Conservation (phyloP, 164 flowering plant species). For the Vitis rupestris region DNA sequence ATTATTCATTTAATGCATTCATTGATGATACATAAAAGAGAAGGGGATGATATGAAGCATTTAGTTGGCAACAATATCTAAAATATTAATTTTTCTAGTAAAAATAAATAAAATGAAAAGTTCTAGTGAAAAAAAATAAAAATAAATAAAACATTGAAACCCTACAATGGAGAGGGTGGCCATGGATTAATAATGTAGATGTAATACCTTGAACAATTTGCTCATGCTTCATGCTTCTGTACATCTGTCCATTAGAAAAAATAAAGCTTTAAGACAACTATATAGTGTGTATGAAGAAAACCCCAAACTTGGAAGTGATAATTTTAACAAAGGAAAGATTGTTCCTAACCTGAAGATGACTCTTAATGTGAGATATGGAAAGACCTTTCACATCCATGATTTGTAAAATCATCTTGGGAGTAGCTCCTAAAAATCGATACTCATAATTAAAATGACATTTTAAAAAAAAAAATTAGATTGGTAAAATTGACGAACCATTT, state of each 20-base stretch:
- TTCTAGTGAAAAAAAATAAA: not conserved
- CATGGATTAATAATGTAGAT: no score
- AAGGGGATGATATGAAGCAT: no score
- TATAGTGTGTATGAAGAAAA: not conserved
- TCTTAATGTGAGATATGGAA: constrained; percentile 63
- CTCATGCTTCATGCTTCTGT: constrained; percentile 52
- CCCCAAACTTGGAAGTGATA: not conserved
- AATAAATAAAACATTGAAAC: not conserved
- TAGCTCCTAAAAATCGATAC: constrained; percentile 39
- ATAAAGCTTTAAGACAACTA: not conserved
- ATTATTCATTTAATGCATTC: no score
- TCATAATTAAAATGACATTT: not conserved
- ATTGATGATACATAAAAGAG: no score
- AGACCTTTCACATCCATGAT: constrained; percentile 61
- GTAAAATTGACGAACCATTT: not conserved
- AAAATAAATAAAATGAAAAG: no score
- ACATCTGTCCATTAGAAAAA: constrained; percentile 37
- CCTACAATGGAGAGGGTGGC: not conserved
- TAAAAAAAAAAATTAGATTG: not conserved
- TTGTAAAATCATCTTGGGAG: constrained; percentile 62
- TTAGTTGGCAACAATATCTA: no score
- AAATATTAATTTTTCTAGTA: no score
- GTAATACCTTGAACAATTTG: constrained; percentile 31
- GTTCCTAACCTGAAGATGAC: constrained; percentile 67
- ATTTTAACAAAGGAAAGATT: not conserved